Evolutionary conservation across 1,284 basidiomycete genomes (phyloP).

Genomic region (Wallemia ichthyophaga): DNA sequence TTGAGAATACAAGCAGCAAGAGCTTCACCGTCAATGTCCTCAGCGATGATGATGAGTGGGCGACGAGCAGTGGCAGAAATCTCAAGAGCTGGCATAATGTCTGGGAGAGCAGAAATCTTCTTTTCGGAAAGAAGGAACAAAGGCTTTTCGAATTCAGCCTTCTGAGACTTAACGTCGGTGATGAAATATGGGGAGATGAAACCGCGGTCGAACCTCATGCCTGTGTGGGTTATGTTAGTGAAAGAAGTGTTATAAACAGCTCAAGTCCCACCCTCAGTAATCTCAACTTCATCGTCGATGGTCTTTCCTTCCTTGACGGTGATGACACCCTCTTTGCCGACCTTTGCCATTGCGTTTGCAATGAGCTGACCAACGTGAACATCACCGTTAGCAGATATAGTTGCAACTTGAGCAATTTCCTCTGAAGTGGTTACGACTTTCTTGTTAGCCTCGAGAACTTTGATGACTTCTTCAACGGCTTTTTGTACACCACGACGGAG

Average conservation of each 20-base stretch:
- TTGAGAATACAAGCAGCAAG: conserved; percentile 91
- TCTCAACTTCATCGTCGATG: conserved; percentile 90
- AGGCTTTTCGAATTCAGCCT: conserved; percentile 92
- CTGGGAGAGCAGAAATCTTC: conserved; percentile 85
- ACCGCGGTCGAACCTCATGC: conserved; percentile 98
- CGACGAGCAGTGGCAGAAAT: conserved; percentile 66
- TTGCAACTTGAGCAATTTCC: conserved; percentile 93
- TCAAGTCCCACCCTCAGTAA: conserved; percentile 95
- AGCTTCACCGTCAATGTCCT: conserved; percentile 92
- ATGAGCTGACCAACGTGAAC: conserved; percentile 77
- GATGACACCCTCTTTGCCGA: conserved; percentile 98
- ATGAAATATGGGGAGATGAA: conserved; percentile 98
- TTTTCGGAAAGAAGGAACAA: conserved; percentile 79
- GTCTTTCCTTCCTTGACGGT: conserved; percentile 96
- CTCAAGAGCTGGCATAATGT: conserved; percentile 83
- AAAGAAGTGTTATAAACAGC: no score
- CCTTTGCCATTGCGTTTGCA: conserved; percentile 99
- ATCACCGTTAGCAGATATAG: conserved; percentile 94
- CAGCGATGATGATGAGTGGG: conserved; percentile 80
- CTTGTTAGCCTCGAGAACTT: conserved; percentile 65
- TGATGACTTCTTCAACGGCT: conserved; percentile 80
- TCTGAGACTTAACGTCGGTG: conserved; percentile 91
- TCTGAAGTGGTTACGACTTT: conserved; percentile 86
- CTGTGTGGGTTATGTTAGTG: no score
- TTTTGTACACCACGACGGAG: conserved; percentile 84